These are phyloP conservation scores for Dianthus caryophyllus DNA, from an alignment of 148 eudicot genomes.

Conservation along the genomic window DNA sequence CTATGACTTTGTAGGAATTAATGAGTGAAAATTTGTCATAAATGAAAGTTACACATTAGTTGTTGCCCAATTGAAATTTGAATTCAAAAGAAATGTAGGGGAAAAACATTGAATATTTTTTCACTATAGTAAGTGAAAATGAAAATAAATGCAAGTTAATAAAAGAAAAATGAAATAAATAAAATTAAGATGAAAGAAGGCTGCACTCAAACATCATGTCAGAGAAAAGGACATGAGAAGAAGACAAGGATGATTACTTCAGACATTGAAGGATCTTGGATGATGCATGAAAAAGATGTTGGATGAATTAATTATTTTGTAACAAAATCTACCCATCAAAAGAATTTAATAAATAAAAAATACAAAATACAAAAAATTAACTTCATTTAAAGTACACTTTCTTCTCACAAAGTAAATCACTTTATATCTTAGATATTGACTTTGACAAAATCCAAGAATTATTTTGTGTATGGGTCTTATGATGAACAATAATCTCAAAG, in stretches of 20 bases:
- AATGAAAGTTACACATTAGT: not conserved
- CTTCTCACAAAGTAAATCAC: slow-evolving; percentile 16
- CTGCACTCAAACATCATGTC: slow-evolving; percentile 29
- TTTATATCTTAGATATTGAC: slow-evolving; percentile 18
- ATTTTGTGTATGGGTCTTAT: slow-evolving; percentile 21
- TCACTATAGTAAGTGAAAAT: slow-evolving; percentile 18
- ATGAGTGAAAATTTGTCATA: not conserved
- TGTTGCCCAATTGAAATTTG: not conserved
- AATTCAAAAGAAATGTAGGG: slow-evolving; percentile 4
- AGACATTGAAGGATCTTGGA: slow-evolving; percentile 22
- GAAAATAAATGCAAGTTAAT: slow-evolving; percentile 20
- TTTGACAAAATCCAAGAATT: slow-evolving; percentile 27
- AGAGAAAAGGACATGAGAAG: slow-evolving; percentile 22
- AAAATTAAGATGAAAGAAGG: slow-evolving; percentile 27
- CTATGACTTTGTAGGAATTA: not conserved
- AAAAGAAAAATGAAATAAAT: too few species aligned
- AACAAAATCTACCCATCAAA: not conserved
- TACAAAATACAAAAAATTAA: not conserved
- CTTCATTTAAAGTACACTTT: not conserved
- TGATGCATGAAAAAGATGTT: slow-evolving; percentile 12
- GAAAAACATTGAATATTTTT: slow-evolving; percentile 10
- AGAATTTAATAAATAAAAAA: not conserved
- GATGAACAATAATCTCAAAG: slow-evolving; percentile 7
- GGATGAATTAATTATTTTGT: not conserved
- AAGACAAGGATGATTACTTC: slow-evolving; percentile 27